Evolutionary conservation across 148 eudicot species (phyloP).

Genomic region (Camellia granthamiana): DNA sequence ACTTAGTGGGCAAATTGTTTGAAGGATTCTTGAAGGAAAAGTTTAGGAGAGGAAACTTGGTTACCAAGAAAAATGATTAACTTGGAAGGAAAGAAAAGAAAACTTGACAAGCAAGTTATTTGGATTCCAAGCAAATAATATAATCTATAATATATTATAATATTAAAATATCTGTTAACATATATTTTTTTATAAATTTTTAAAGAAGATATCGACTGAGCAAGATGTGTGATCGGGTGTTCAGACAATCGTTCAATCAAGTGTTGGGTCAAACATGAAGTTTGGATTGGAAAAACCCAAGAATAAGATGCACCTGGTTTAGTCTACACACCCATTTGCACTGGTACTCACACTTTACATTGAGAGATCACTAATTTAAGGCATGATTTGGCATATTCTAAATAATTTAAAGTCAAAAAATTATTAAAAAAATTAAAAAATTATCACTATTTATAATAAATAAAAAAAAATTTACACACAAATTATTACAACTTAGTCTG

Average conservation of each 20-base stretch:
- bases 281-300: neutral
- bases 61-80: neutral
- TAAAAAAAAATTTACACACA: no score
- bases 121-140: no score
- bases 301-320: neutral
- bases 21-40: neutral
- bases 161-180: no score
- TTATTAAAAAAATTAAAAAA: no score
- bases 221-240: neutral
- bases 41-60: neutral
- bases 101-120: no score
- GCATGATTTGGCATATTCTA: no score
- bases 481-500: no score
- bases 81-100: neutral
- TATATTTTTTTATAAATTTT: no score
- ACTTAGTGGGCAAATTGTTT: no score
- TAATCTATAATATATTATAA: no score
- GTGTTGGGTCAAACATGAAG: neutral
- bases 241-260: neutral
- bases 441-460: no score
- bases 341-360: neutral
- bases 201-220: neutral
- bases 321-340: neutral
- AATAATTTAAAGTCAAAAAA: no score
- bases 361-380: neutral